A percentile compares a stretch with the other conserved stretches of the same genome.
Conservation (phyloP, 257 asterid species). For the Leptodermis oblonga region DNA sequence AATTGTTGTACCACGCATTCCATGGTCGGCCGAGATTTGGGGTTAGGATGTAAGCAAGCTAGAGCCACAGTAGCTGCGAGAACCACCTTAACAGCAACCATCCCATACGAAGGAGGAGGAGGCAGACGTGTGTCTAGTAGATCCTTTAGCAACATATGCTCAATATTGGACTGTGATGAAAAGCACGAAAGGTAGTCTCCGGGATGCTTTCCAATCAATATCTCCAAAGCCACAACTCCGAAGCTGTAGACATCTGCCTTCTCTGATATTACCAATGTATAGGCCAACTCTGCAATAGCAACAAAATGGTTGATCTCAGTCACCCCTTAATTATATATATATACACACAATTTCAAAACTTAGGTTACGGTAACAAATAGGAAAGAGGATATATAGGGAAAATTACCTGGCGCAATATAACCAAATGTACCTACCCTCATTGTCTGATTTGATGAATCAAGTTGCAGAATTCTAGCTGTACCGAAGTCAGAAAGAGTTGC, state of each 20-base stretch:
- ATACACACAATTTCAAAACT: too few species aligned
- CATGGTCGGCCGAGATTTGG: slow-evolving; percentile 13
- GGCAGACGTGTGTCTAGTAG: neutral
- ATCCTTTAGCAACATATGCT: neutral
- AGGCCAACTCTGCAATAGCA: slow-evolving; percentile 11
- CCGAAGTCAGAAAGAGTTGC: slow-evolving; percentile 13
- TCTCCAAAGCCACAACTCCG: slow-evolving; percentile 2
- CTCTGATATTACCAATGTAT: slow-evolving; percentile 1
- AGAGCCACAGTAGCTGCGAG: neutral
- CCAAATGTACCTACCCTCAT: slow-evolving; percentile 5
- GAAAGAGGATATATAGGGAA: neutral
- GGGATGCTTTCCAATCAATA: slow-evolving; percentile 10
- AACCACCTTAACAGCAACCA: neutral
- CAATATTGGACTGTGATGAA: neutral
- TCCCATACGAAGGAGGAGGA: neutral
- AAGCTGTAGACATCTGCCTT: slow-evolving; percentile 9
- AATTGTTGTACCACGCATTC: neutral
- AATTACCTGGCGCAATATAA: slow-evolving; percentile 10
- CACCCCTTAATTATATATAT: too few species aligned
- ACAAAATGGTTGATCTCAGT: too few species aligned
- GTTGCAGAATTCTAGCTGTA: slow-evolving; percentile 5
- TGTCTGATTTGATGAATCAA: slow-evolving; percentile 11
- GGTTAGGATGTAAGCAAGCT: neutral
- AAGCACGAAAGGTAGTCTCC: neutral
- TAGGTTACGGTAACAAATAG: too few species aligned